These are phyloP conservation scores for Tremella fuciformis DNA, from an alignment of 768 basidiomycete species.

Conservation along the genomic window DNA sequence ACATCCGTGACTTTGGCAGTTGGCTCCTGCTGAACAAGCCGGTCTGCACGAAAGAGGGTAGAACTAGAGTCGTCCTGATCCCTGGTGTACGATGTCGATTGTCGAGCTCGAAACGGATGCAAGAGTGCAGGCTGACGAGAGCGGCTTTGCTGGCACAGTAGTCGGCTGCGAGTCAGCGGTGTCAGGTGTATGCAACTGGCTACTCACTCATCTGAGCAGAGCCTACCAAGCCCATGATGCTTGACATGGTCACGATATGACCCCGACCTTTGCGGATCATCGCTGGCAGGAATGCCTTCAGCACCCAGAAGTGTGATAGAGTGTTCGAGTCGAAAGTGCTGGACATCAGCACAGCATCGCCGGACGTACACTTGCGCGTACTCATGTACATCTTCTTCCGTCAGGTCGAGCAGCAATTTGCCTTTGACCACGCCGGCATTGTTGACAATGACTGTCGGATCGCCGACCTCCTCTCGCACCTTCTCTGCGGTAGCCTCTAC, in stretches of 20 bases:
- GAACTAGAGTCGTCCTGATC: conserved; percentile 83
- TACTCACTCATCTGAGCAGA: conserved; percentile 71
- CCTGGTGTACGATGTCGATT: conserved; percentile 67
- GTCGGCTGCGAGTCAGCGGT: conserved; percentile 60
- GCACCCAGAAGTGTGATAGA: conserved; percentile 82
- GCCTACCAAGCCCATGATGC: conserved; percentile 69
- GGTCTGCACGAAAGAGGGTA: conserved; percentile 76
- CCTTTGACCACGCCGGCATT: conserved; percentile 94
- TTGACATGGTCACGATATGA: conserved; percentile 82
- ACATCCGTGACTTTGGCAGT: conserved; percentile 58
- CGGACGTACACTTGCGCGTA: conserved; percentile 50
- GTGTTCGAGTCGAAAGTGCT: conserved; percentile 90
- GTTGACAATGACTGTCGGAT: conserved; percentile 86
- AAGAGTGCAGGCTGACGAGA: conserved; percentile 72
- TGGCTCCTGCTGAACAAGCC: conserved; percentile 64
- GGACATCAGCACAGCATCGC: neutral
- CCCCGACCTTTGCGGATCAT: conserved; percentile 75
- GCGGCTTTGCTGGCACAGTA: conserved; percentile 93
- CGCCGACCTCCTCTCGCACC: conserved; percentile 79
- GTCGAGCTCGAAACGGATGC: conserved; percentile 83
- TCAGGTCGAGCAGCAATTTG: conserved; percentile 75
- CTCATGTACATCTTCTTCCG: conserved; percentile 75
- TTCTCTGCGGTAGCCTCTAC: conserved; percentile 71
- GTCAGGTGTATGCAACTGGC: neutral
- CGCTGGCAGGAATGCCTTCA: conserved; percentile 87